These are phyloP conservation scores for Schizosaccharomyces osmophilus DNA, from an alignment of 805 yeast species.

Conservation along the genomic window DNA sequence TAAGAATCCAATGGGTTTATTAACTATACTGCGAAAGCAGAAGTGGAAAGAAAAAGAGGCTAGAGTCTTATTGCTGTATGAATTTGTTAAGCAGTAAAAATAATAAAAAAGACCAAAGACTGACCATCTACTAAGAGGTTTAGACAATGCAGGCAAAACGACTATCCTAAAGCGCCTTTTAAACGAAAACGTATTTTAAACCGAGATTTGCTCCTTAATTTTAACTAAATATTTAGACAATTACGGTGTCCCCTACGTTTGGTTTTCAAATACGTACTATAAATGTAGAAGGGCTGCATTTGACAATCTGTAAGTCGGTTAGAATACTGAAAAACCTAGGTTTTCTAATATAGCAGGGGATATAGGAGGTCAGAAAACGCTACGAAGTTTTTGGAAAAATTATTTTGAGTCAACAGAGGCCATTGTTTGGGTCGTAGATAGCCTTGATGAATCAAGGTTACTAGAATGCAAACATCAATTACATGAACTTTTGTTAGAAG, in stretches of 20 bases:
- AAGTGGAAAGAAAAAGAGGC: conserved; percentile 57
- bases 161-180: conserved; percentile 44
- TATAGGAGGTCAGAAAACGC: conserved; percentile 68
- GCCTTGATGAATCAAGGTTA: conserved; percentile 32
- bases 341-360: conserved; percentile 28
- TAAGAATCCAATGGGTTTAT: conserved; percentile 6
- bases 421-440: conserved; percentile 70
- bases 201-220: no score
- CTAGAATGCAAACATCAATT: conserved; percentile 44
- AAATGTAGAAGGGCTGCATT: conserved; percentile 15
- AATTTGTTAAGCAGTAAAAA: background rate
- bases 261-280: conserved; percentile 64
- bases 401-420: conserved; percentile 66
- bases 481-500: conserved; percentile 35
- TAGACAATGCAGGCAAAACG: conserved; percentile 82
- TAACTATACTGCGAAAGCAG: conserved; percentile 46
- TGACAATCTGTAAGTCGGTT: conserved; percentile 15
- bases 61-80: conserved; percentile 37
- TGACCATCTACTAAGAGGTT: conserved; percentile 22
- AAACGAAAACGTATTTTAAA: conserved; percentile 16
- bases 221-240: conserved; percentile 9
- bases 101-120: no score
- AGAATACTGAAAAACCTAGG: background rate
- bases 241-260: conserved; percentile 58
- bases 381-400: conserved; percentile 80